These are phyloP conservation scores for Didymella lethalis DNA, from an alignment of 2,329 filamentous ascomycete species.

Conservation along the genomic window DNA sequence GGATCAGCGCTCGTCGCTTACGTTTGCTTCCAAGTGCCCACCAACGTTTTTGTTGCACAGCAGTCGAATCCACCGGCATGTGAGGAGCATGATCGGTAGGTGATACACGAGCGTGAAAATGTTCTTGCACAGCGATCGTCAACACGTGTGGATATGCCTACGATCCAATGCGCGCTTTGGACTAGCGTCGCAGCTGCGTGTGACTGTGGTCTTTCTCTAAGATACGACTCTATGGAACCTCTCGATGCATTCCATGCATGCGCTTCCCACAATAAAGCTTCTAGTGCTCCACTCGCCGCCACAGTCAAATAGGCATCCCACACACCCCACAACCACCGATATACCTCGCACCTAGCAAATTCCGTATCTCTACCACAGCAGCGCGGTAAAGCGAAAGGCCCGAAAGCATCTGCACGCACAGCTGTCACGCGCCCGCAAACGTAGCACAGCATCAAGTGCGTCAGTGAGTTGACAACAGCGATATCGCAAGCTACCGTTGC, in stretches of 20 bases:
- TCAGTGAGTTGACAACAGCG: not conserved
- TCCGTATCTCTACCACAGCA: not conserved
- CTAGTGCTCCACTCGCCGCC: not conserved
- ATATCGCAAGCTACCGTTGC: not conserved
- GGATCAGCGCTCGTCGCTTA: not conserved
- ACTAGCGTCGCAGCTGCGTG: no score
- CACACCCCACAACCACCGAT: no score
- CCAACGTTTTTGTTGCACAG: not conserved
- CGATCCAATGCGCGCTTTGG: not conserved
- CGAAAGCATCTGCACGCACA: not conserved
- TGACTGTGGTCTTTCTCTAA: no score
- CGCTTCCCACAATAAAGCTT: not conserved
- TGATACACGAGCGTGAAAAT: not conserved
- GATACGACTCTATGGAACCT: not conserved
- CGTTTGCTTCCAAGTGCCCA: not conserved
- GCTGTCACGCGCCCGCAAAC: slow-evolving; percentile 1
- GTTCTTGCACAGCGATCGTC: not conserved
- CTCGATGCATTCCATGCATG: not conserved
- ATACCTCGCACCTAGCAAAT: not conserved
- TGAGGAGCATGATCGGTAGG: not conserved
- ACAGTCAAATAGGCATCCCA: no score
- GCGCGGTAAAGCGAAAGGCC: slow-evolving; percentile 2
- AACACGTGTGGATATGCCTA: not conserved
- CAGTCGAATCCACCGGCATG: not conserved
- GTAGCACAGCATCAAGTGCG: not conserved